Evolutionary conservation across 78 protist species (phyloP), one percentile per base, ranked within the genome.

Genomic region (Pelomyxa schiedti): DNA sequence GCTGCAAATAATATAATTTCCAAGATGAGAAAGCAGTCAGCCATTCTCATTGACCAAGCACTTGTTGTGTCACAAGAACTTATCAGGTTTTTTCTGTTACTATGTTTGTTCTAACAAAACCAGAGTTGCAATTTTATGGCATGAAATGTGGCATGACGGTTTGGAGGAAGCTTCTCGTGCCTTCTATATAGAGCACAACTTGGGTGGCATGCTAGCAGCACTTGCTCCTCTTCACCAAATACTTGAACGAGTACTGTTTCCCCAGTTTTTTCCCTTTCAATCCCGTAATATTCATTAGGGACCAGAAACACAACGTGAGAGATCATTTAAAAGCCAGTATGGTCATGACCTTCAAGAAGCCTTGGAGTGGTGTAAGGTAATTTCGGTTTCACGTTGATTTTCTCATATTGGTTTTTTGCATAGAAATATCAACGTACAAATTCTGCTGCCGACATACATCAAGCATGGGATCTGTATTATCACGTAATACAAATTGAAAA

Each of bases 61-160:
- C 24, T 52, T 52, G 71, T 97, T 29, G 97, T 96, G 5, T 8
- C 74, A 38, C 42, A 73, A 53, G 99, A 97, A 79, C 83, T 97
- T 63, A 94, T 97, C 42, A 90, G 99, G 32, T 90, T 91, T n/a
- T n/a, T n/a, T n/a, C n/a, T n/a, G n/a, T n/a, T n/a, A n/a, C n/a
- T n/a, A n/a, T n/a, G n/a, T n/a, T n/a, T n/a, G n/a, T n/a, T n/a
- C n/a, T n/a, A n/a, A n/a, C n/a, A n/a, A n/a, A n/a, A n/a, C n/a
- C n/a, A n/a, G n/a, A n/a, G n/a, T n/a, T 6, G 96, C 99, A 64
- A 95, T 95, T 75, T 69, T 97, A 29, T 95, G 98, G 99, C 88
- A 83, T 58, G 99, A 97, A 75, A 77, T 83, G 92, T 97, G 99
- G 99, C 91, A 88, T 75, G 99, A 93, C 81, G 97, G 95, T 8